Base-by-base conservation (phyloP, 2,329 filamentous ascomycete species). In the Fragosphaeria purpurea region DNA sequence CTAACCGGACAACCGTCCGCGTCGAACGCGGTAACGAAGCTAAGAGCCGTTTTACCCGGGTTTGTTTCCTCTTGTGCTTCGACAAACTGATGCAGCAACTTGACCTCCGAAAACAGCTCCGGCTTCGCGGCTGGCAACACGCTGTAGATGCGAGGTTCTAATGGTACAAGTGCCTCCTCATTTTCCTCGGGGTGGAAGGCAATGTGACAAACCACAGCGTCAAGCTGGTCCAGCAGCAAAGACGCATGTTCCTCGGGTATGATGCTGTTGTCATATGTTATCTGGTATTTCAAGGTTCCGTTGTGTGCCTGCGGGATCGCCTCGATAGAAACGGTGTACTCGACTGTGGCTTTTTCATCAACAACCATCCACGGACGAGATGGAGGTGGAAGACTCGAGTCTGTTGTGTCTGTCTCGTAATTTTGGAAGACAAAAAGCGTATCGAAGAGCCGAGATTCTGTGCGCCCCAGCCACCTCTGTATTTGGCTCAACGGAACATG, bases 361-460 rank as follows among this genome's bases (percentile, higher is more conserved):
- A 79, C 55, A 0, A 86, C 56, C 6, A 70, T 69, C 84, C 86
- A 94, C 0, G 73, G 67, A 4, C 61, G 42, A 7, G 5, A 35
- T 38, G 1, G 47, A 7, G 11, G 13, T 34, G 4, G 42, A 1
- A 13, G 7, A 30, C 10, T 13, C 38, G 9, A 39, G 7, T 40
- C 7, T 4, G 63, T 50, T 37, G n/a, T 4, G 10, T 45, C 37
- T 2, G 6, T 13, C 47, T 67, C 57, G 52, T 71, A 60, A 56
- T 86, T 87, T 60, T 95, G 90, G 60, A 89, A 91, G 0, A 88
- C 85, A 53, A 96, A 80, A 1, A 96, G 72, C 0, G 88, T 91
- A 60, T 96, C 89, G 58, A 96, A 95, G 0, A 93, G 71, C 0
- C 76, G 70, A 6, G 78, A 74, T 31, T 83, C 79, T 0, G 82